These are phyloP conservation scores for Anthracocystis setariae DNA, from an alignment of 1,284 basidiomycete species.

Conservation along the genomic window DNA sequence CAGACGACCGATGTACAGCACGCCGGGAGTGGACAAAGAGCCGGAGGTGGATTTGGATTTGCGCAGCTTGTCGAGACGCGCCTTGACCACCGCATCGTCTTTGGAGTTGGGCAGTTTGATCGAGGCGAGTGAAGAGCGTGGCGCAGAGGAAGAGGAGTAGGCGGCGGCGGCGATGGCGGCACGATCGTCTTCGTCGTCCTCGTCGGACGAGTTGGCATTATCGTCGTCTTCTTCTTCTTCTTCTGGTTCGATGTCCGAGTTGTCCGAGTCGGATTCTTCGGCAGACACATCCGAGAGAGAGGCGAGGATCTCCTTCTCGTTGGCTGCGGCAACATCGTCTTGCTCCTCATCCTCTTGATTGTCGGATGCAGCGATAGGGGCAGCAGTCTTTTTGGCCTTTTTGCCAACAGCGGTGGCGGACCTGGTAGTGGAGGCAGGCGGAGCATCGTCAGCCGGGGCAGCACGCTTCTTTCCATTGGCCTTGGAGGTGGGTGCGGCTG, in stretches of 20 bases:
- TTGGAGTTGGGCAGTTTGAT: constrained; percentile 63
- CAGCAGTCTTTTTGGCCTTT: constrained; percentile 18
- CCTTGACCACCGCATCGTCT: constrained; percentile 57
- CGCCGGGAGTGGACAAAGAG: constrained; percentile 72
- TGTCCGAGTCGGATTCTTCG: constrained; percentile 29
- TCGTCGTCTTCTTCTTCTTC: too few species aligned
- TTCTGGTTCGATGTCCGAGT: constrained; percentile 17
- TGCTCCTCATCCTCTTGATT: constrained; percentile 14
- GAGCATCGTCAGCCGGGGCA: constrained; percentile 4
- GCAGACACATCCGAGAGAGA: constrained; percentile 44
- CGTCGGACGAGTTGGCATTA: constrained; percentile 52
- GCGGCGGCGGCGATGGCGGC: constrained; percentile 10
- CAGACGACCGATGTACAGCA: constrained; percentile 87
- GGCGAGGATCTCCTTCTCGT: constrained; percentile 37
- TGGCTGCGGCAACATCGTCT: constrained; percentile 22
- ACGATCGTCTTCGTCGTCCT: constrained; percentile 59
- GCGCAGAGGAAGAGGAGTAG: too few species aligned
- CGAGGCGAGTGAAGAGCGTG: constrained; percentile 29
- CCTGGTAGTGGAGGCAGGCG: constrained; percentile 7
- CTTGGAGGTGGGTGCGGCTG: constrained; percentile 12
- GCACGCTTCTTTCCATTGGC: constrained; percentile 34
- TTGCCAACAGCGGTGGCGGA: constrained; percentile 9
- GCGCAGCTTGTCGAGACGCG: constrained; percentile 56
- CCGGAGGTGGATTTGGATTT: constrained; percentile 28
- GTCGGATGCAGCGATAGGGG: neutral